Percentiles rank a stretch among this genome's conserved stretches.
Evolutionary conservation across 768 basidiomycete species (phyloP).

Genomic region (Dacryopinax spathularia): DNA sequence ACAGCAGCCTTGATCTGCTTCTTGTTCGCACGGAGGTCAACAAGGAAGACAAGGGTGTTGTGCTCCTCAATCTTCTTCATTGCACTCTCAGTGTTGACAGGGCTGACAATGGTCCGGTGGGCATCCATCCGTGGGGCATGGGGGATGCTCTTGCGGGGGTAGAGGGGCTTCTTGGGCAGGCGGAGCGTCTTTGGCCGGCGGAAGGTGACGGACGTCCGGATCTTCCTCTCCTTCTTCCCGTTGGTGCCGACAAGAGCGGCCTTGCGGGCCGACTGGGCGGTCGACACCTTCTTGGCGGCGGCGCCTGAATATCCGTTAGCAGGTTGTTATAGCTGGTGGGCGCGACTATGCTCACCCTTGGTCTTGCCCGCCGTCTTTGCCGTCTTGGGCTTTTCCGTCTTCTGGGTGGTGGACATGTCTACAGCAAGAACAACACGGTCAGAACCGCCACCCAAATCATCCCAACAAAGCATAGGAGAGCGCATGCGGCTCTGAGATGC

Average conservation of each 20-base stretch:
- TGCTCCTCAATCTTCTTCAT: slow-evolving; percentile 99
- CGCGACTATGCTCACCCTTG: not conserved
- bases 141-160: slow-evolving; percentile 88
- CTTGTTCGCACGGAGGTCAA: slow-evolving; percentile 92
- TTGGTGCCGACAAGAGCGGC: slow-evolving; percentile 81
- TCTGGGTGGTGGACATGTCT: slow-evolving; percentile 3
- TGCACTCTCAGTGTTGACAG: slow-evolving; percentile 87
- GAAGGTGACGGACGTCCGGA: slow-evolving; percentile 78
- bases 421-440: not conserved
- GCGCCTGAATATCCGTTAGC: not conserved
- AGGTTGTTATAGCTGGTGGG: not conserved
- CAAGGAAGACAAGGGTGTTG: slow-evolving; percentile 97
- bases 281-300: slow-evolving; percentile 23
- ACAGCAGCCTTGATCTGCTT: slow-evolving; percentile 98
- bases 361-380: not conserved
- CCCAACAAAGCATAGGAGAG: not conserved
- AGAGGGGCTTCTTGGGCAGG: slow-evolving; percentile 58
- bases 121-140: slow-evolving; percentile 94
- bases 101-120: slow-evolving; percentile 83
- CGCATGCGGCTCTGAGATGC: not conserved
- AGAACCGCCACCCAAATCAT: not conserved
- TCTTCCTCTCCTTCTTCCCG: slow-evolving; percentile 63
- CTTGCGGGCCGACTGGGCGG: slow-evolving; percentile 93
- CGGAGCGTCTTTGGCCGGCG: slow-evolving; percentile 67
- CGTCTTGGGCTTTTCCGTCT: slow-evolving; percentile 2